These are phyloP conservation scores for Amyloporia xantha DNA, from an alignment of 768 basidiomycete genomes.

Conservation along the genomic window DNA sequence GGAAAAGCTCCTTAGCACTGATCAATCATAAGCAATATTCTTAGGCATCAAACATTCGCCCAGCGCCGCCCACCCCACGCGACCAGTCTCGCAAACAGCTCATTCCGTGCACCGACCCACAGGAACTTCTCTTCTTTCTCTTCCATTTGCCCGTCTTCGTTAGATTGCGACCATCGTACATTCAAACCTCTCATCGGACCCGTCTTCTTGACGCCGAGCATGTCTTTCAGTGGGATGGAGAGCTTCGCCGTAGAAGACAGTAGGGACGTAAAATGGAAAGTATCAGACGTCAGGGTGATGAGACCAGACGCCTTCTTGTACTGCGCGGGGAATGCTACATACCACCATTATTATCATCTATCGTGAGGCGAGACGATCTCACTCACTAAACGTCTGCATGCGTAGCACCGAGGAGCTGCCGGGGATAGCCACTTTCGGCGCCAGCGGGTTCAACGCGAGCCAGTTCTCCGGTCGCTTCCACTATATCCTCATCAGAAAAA, in stretches of 20 bases:
- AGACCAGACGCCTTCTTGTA: constrained; percentile 48
- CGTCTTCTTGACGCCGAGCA: constrained; percentile 53
- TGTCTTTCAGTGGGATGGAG: constrained; percentile 35
- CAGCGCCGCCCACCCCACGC: constrained; percentile 43
- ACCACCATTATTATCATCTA: neutral
- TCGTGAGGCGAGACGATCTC: too few relatives aligned
- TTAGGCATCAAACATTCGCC: constrained; percentile 29
- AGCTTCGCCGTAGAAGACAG: constrained; percentile 39
- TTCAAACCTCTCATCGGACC: constrained; percentile 47
- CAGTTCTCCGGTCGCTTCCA: constrained; percentile 20
- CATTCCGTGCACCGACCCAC: constrained; percentile 58
- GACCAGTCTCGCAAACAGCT: constrained; percentile 58
- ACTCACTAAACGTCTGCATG: constrained; percentile 19
- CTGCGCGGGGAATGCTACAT: constrained; percentile 55
- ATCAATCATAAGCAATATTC: too few relatives aligned
- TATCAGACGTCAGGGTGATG: constrained; percentile 46
- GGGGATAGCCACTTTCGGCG: constrained; percentile 9
- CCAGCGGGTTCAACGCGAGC: constrained; percentile 10
- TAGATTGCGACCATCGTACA: constrained; percentile 35
- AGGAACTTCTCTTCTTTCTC: constrained; percentile 48
- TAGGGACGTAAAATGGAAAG: constrained; percentile 51
- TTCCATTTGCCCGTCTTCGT: constrained; percentile 22
- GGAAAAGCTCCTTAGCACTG: neutral
- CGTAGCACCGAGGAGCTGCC: constrained; percentile 5
- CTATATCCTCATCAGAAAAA: constrained; percentile 3